Conservation (phyloP, 228 moss, liverwort and hornwort species). For the Sphagnum magellanicum region DNA sequence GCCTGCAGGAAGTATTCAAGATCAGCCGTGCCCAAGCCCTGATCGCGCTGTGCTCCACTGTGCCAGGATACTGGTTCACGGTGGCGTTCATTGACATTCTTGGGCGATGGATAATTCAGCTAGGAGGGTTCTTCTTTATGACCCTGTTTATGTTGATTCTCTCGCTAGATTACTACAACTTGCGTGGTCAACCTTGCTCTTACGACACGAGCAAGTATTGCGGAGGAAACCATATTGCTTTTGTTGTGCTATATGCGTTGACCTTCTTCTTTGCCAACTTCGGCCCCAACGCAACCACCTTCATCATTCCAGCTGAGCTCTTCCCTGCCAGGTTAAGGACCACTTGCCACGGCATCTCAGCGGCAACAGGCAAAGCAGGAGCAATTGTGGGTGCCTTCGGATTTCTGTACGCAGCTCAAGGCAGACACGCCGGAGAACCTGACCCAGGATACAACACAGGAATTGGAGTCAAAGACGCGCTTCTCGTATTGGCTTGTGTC, state of each 20-base stretch:
- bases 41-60: slow-evolving; percentile 35
- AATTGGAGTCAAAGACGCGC: slow-evolving; percentile 7
- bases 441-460: slow-evolving; percentile 8
- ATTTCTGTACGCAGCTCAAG: slow-evolving; percentile 30
- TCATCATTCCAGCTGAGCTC: slow-evolving; percentile 51
- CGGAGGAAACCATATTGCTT: neutral
- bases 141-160: slow-evolving; percentile 44
- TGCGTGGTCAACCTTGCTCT: too few relatives aligned
- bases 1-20: slow-evolving; percentile 33
- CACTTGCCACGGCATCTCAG: slow-evolving; percentile 50
- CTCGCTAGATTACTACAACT: slow-evolving; percentile 25
- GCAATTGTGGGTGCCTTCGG: slow-evolving; percentile 53
- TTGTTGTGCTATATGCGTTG: slow-evolving; percentile 43
- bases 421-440: neutral
- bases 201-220: too few relatives aligned
- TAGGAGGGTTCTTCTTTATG: slow-evolving; percentile 58
- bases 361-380: slow-evolving; percentile 43
- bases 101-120: slow-evolving; percentile 46
- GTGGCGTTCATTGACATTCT: slow-evolving; percentile 32
- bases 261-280: slow-evolving; percentile 54
- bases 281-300: slow-evolving; percentile 50
- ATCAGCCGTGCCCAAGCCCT: slow-evolving; percentile 44
- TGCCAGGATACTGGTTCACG: slow-evolving; percentile 53
- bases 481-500: slow-evolving; percentile 8
- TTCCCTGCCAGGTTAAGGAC: slow-evolving; percentile 35